Conservation (phyloP, 768 basidiomycete species). For the Polyporus arcularius region DNA sequence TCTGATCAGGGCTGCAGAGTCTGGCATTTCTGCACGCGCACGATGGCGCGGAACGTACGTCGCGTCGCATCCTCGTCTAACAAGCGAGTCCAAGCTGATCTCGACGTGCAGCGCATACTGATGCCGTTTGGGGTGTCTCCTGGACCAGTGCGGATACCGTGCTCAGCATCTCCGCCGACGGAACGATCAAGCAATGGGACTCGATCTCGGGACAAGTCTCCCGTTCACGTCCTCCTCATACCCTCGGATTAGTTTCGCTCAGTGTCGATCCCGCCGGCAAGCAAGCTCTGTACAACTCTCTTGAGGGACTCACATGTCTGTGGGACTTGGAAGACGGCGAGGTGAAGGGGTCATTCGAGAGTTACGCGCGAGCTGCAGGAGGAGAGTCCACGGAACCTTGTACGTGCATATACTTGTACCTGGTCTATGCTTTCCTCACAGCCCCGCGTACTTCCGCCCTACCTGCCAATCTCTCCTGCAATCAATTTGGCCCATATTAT, state of each 20-base stretch:
- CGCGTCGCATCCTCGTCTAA: slow-evolving; percentile 1
- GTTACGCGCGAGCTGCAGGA: slow-evolving; percentile 52
- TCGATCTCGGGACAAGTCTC: slow-evolving; percentile 63
- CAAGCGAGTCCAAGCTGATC: slow-evolving; percentile 1
- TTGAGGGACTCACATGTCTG: slow-evolving; percentile 80
- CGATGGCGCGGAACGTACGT: slow-evolving; percentile 76
- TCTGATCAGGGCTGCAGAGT: slow-evolving; percentile 45
- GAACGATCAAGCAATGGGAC: slow-evolving; percentile 73
- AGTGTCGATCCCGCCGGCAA: slow-evolving; percentile 69
- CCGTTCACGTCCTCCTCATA: slow-evolving; percentile 67
- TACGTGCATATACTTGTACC: slow-evolving; percentile 39
- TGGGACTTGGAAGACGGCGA: slow-evolving; percentile 70
- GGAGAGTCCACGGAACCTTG: slow-evolving; percentile 64
- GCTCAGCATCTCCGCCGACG: slow-evolving; percentile 78
- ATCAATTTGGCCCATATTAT: neutral
- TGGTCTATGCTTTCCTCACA: neutral
- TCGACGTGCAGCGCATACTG: slow-evolving; percentile 61
- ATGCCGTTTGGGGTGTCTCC: slow-evolving; percentile 75
- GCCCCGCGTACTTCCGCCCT: slow-evolving; percentile 4
- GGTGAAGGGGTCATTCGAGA: slow-evolving; percentile 68
- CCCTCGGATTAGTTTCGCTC: slow-evolving; percentile 82
- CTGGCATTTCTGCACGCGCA: slow-evolving; percentile 72
- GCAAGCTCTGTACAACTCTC: slow-evolving; percentile 72
- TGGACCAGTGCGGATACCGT: slow-evolving; percentile 68
- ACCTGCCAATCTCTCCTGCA: no score